Conservation (phyloP, 2,329 filamentous ascomycete species). For the Bipolaris oryzae region DNA sequence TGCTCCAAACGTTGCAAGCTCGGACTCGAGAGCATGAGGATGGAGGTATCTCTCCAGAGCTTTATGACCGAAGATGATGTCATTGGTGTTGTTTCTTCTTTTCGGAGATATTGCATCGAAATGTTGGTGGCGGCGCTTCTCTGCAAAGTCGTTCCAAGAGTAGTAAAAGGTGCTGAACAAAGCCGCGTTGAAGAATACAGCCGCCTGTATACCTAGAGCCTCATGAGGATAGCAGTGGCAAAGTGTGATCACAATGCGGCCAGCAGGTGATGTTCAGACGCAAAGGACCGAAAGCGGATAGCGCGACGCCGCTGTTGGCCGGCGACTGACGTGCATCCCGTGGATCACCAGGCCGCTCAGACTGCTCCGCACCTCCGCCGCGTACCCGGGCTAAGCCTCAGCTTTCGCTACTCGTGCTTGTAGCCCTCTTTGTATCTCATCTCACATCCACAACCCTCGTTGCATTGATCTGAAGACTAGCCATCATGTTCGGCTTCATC, state of each 20-base stretch:
- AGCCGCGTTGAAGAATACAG: background rate
- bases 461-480: constrained; percentile 5
- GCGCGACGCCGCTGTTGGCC: constrained; percentile 12
- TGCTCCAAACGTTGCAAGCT: too few species aligned
- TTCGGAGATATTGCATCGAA: background rate
- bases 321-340: constrained; percentile 15
- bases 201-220: background rate
- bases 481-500: constrained; percentile 47
- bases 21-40: too few species aligned
- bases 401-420: constrained; percentile 15
- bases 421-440: constrained; percentile 2
- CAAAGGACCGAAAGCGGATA: constrained; percentile 14
- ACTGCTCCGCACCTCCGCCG: constrained; percentile 27
- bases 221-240: background rate
- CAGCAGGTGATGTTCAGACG: constrained; percentile 8
- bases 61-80: background rate
- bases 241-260: background rate
- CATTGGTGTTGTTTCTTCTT: background rate
- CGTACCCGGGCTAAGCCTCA: constrained; percentile 25
- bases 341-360: constrained; percentile 14
- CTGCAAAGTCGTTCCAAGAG: too few species aligned
- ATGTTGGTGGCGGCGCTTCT: too few species aligned
- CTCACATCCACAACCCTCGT: constrained; percentile 3
- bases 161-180: background rate
- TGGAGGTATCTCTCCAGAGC: too few species aligned